Conservation (phyloP, 2,329 filamentous ascomycete species). For the Niveomyces coronatus region DNA sequence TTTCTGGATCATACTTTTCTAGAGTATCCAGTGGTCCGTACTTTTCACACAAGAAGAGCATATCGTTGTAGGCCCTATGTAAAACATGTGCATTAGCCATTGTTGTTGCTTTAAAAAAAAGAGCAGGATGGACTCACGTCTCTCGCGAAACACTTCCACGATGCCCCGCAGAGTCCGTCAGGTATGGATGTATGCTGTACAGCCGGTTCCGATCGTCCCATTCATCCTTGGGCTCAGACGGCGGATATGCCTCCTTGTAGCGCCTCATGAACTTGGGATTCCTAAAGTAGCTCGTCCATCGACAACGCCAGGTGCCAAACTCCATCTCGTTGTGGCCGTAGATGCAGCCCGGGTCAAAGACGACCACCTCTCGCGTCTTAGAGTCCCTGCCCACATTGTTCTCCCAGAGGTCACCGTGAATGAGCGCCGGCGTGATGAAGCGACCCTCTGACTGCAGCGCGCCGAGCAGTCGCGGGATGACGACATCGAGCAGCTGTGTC, state of each 20-base stretch:
- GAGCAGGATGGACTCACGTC: conserved; percentile 14
- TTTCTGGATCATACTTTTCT: conserved; percentile 19
- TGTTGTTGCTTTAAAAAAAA: not conserved
- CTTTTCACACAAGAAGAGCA: conserved; percentile 26
- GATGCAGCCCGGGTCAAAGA: conserved; percentile 23
- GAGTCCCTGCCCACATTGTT: conserved; percentile 20
- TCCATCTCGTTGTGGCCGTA: conserved; percentile 25
- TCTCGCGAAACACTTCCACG: conserved; percentile 16
- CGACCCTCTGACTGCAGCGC: conserved; percentile 21
- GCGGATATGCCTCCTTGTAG: conserved; percentile 13
- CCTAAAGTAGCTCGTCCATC: conserved; percentile 12
- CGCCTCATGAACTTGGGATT: conserved; percentile 11
- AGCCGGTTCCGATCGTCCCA: conserved; percentile 18
- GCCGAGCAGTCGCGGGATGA: conserved; percentile 20
- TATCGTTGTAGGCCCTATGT: conserved; percentile 25
- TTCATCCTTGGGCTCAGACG: conserved; percentile 16
- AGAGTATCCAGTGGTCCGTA: conserved; percentile 22
- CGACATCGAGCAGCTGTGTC: conserved; percentile 14
- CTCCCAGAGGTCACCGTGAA: conserved; percentile 26
- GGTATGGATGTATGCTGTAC: conserved; percentile 13
- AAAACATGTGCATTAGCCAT: not conserved
- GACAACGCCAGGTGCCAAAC: conserved; percentile 18
- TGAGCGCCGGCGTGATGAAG: conserved; percentile 20
- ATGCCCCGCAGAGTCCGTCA: conserved; percentile 16
- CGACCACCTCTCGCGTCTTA: conserved; percentile 18